Evolutionary conservation across 2,329 filamentous ascomycete species (phyloP), one percentile per base, ranked within the genome.

Genomic region (Beauveria scarabaeidicola): DNA sequence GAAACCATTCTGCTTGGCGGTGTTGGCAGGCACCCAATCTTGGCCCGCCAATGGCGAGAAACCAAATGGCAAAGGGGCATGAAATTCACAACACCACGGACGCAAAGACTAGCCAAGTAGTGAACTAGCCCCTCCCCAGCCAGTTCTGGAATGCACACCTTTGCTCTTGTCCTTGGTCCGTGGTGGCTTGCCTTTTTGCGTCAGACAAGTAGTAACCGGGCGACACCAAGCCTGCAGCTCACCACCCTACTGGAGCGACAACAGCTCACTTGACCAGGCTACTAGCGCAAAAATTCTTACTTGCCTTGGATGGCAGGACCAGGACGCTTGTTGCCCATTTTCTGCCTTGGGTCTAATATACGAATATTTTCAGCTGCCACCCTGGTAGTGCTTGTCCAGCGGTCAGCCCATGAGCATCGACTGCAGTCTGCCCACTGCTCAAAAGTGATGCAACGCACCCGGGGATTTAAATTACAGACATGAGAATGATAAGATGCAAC

Each of bases 121-220:
- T 36, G 11, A 36, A 36, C 32, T 6, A 27, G 32, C 32, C 32
- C 32, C 32, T 36, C 32, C 13, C 13, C 32, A 15, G 32, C 32
- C 32, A 36, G 11, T 13, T 36, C 2, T 36, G 13, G 32, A 15
- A 36, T 36, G 32, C 13, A 36, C 29, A 11, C 29, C 29, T 32
- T 32, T 11, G 29, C 32, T 15, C 32, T 36, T 15, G 32, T 15
- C 13, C 32, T 0, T 36, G 19, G 32, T 15, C 13, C 32, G 2
- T 36, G 19, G 50, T 52, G 50, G 50, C 50, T 52, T 52, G 13
- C 27, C 9, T 36, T 36, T 23, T 17, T 43, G 36, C 51, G 51
- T 55, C 19, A 32, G 52, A 55, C 52, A 55, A 44, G 52, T 15
- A 36, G 27, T 13, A 55, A 41, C 27, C 52, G 52, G 52, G 52